Percentiles rank a stretch among this genome's conserved stretches.
phyloP scores from a whole-genome alignment of 2,329 filamentous ascomycete species.

The Pseudocercospora crystallina region DNA sequence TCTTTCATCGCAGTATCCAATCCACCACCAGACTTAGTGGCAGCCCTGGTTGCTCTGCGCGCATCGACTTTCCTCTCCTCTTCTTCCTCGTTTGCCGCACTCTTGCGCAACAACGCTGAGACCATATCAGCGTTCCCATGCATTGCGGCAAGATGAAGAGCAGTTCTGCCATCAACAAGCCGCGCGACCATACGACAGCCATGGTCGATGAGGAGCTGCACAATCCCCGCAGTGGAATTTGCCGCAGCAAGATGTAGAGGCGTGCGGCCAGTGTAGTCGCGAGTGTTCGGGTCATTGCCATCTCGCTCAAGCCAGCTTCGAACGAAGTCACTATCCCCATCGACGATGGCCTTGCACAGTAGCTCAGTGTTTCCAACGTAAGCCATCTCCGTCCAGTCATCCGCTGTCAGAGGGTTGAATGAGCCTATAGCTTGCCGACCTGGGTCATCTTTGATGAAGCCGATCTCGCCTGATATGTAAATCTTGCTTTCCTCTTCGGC shows the following conservation, averaged over 20 bases:
- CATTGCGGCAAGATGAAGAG: constrained; percentile 76
- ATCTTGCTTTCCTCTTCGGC: constrained; percentile 71
- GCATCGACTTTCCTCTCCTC: constrained; percentile 51
- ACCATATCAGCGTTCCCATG: constrained; percentile 69
- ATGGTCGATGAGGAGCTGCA: constrained; percentile 68
- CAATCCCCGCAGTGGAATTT: constrained; percentile 67
- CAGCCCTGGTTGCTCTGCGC: constrained; percentile 37
- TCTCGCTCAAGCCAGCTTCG: constrained; percentile 68
- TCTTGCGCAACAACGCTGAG: constrained; percentile 70
- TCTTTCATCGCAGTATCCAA: constrained; percentile 15
- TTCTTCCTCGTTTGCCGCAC: constrained; percentile 69
- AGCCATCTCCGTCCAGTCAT: constrained; percentile 90
- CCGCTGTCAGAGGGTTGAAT: constrained; percentile 77
- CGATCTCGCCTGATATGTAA: constrained; percentile 71
- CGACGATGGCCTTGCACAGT: constrained; percentile 78
- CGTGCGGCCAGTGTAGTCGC: constrained; percentile 76
- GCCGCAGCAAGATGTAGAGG: constrained; percentile 75
- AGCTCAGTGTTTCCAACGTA: constrained; percentile 77
- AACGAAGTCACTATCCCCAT: constrained; percentile 69
- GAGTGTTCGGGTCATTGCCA: constrained; percentile 66
- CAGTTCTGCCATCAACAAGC: constrained; percentile 75
- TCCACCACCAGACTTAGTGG: constrained; percentile 19
- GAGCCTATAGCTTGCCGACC: constrained; percentile 71
- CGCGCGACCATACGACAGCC: constrained; percentile 72
- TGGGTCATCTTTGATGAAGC: constrained; percentile 77